Evolutionary conservation across 164 flowering plant species (phyloP).

Genomic region (Cinnamomum chago): DNA sequence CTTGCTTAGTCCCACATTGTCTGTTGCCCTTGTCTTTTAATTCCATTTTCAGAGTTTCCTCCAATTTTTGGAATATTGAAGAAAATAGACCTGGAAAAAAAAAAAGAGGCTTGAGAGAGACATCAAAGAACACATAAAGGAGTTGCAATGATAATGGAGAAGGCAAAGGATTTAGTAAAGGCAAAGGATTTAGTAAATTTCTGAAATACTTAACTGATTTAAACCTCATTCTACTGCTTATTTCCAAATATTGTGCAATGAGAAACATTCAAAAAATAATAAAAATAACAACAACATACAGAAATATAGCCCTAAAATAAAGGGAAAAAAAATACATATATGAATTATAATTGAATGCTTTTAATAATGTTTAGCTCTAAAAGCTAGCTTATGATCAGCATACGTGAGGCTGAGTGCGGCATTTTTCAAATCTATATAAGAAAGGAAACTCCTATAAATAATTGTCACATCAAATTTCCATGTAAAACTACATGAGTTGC

Average conservation of each 20-base stretch:
- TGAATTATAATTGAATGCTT: neutral
- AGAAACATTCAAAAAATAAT: too few relatives aligned
- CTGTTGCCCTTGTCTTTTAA: slow-evolving; percentile 28
- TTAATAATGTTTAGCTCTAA: neutral
- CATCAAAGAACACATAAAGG: neutral
- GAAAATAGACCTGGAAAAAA: slow-evolving; percentile 49
- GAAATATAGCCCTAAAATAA: neutral
- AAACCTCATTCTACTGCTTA: neutral
- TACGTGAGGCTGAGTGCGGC: neutral
- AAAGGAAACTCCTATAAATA: neutral
- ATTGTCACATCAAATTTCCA: neutral
- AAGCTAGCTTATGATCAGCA: neutral
- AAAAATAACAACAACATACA: too few relatives aligned
- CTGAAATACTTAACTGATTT: neutral
- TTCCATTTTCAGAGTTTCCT: slow-evolving; percentile 38
- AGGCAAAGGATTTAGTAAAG: too few relatives aligned
- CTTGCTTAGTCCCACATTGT: neutral
- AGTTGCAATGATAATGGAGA: neutral
- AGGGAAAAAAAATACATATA: neutral
- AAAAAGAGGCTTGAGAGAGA: neutral
- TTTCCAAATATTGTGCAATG: neutral
- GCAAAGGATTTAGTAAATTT: too few relatives aligned
- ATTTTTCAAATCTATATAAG: neutral
- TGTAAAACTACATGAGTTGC: neutral
- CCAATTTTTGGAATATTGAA: slow-evolving; percentile 37